Evolutionary conservation across 2,329 filamentous ascomycete genomes (phyloP).

Genomic region (Zalaria sp.): DNA sequence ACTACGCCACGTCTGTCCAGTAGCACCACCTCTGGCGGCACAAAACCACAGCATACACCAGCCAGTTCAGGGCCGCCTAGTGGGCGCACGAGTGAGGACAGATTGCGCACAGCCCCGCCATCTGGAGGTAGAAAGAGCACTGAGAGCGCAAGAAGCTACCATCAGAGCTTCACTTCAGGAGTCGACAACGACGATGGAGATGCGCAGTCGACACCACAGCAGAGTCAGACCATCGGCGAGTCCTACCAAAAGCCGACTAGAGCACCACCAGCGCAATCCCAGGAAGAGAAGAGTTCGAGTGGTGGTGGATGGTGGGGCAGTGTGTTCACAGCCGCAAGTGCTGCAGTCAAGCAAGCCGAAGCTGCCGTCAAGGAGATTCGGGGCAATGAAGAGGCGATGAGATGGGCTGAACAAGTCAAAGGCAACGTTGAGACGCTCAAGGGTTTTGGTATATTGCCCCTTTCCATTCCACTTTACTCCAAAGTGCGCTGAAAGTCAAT

Average conservation of each 20-base stretch:
- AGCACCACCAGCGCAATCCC: constrained; percentile 18
- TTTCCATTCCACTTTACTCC: background rate
- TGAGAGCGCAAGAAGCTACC: constrained; percentile 60
- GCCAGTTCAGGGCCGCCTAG: constrained; percentile 32
- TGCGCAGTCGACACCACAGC: constrained; percentile 1
- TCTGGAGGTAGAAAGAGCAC: constrained; percentile 52
- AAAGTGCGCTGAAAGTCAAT: background rate
- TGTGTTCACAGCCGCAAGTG: constrained; percentile 64
- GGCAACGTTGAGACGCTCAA: constrained; percentile 72
- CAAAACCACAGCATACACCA: constrained; percentile 34
- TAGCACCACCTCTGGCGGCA: constrained; percentile 25
- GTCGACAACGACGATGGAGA: constrained; percentile 12
- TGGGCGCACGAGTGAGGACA: constrained; percentile 52
- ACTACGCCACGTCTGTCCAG: constrained; percentile 60
- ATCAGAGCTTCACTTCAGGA: constrained; percentile 54
- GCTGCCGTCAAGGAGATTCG: constrained; percentile 89
- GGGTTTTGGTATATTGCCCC: constrained; percentile 49
- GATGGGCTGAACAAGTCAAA: constrained; percentile 87
- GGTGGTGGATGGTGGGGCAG: constrained; percentile 84
- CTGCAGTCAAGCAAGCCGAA: constrained; percentile 86
- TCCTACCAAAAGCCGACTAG: constrained; percentile 11
- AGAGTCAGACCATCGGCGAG: background rate
- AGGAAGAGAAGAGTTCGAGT: background rate
- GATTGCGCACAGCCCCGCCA: constrained; percentile 17
- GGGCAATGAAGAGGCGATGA: constrained; percentile 89